These are phyloP conservation scores for Emydomyces testavorans DNA, from an alignment of 2,329 filamentous ascomycete genomes.

Conservation along the genomic window DNA sequence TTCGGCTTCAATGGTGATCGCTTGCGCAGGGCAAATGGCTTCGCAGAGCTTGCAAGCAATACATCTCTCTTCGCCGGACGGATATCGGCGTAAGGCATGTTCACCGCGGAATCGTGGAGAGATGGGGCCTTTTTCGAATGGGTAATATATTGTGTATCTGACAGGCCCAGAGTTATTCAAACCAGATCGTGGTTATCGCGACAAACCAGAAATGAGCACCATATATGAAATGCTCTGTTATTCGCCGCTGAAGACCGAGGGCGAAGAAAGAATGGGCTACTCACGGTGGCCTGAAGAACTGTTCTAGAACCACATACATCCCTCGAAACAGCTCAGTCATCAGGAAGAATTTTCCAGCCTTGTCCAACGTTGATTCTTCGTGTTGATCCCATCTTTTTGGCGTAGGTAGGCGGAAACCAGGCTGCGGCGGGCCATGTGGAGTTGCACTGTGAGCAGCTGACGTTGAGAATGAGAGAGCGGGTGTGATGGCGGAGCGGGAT, in stretches of 20 bases:
- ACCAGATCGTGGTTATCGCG: background rate
- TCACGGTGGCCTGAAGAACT: conserved; percentile 96
- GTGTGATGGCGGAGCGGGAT: conserved; percentile 27
- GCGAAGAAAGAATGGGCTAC: conserved; percentile 34
- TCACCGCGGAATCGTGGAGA: conserved; percentile 96
- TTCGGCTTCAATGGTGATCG: conserved; percentile 98
- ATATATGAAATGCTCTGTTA: too few relatives aligned
- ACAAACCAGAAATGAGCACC: too few relatives aligned
- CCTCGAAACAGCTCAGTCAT: conserved; percentile 90
- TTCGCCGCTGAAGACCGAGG: background rate
- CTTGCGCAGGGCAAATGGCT: conserved; percentile 93
- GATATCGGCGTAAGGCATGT: conserved; percentile 90
- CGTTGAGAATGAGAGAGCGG: conserved; percentile 49
- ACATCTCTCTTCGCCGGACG: conserved; percentile 94
- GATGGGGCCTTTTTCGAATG: conserved; percentile 97
- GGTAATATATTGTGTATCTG: conserved; percentile 97
- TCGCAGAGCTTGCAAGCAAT: conserved; percentile 99
- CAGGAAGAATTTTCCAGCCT: conserved; percentile 85
- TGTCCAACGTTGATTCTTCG: conserved; percentile 65
- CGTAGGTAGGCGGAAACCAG: conserved; percentile 65
- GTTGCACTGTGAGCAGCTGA: conserved; percentile 51
- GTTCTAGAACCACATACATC: conserved; percentile 96
- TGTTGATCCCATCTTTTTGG: conserved; percentile 70
- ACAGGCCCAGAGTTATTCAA: background rate
- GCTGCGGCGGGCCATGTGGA: conserved; percentile 65